Conservation (phyloP, 1,284 basidiomycete species). For the Pascua guehoae region DNA sequence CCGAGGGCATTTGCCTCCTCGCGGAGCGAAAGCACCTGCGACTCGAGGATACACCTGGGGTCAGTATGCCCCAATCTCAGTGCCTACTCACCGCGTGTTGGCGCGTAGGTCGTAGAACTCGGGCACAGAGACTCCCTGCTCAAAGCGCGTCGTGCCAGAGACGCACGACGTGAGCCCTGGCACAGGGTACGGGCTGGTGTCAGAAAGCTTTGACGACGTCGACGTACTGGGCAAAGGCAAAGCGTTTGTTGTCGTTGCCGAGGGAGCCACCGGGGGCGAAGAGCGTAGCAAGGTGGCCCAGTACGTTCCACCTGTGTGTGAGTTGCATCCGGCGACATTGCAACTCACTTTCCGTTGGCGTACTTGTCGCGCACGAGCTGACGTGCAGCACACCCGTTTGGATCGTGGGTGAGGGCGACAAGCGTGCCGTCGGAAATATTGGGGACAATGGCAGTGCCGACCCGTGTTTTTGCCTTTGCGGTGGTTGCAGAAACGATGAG, state of each 20-base stretch:
- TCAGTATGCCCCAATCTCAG: not conserved
- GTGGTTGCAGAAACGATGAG: not conserved
- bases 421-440: not conserved
- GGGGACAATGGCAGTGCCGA: not conserved
- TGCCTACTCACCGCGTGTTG: constrained; percentile 2
- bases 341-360: constrained; percentile 8
- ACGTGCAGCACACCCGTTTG: constrained; percentile 5
- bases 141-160: constrained; percentile 11
- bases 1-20: not conserved
- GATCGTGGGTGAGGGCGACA: not conserved
- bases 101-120: constrained; percentile 13
- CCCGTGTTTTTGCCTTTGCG: not conserved
- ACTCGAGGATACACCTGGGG: constrained; percentile 9
- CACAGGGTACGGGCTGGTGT: constrained; percentile 2
- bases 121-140: constrained; percentile 3
- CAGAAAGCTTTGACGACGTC: not conserved
- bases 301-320: constrained; percentile 6
- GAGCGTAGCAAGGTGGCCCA: constrained; percentile 8
- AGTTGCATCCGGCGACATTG: not conserved
- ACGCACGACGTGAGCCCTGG: not conserved
- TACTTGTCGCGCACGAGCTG: constrained; percentile 12
- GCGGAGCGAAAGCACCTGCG: constrained; percentile 1
- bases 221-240: constrained; percentile 7
- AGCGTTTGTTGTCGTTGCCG: constrained; percentile 12
- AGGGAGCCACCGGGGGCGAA: constrained; percentile 6